phyloP scores from a whole-genome alignment of 192 early-diverging fungal species.

The Rhizophagus prolifer region DNA sequence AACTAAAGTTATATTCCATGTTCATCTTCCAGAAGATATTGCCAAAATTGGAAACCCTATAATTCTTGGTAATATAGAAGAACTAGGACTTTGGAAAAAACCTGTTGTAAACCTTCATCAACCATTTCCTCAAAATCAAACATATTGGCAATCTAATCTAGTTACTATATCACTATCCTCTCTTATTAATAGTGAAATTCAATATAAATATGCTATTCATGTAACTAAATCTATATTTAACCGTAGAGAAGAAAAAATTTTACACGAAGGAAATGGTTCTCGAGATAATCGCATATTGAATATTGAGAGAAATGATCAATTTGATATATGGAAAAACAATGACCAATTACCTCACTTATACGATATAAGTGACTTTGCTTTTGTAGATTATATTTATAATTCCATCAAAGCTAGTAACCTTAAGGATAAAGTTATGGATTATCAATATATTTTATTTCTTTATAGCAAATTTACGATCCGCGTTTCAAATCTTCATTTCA shows the following conservation, averaged over 20 bases:
- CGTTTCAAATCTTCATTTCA: not conserved
- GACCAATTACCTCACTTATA: not conserved
- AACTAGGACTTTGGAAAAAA: not conserved
- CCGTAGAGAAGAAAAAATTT: not conserved
- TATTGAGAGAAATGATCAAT: not conserved
- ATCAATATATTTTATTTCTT: not conserved
- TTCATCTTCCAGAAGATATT: not conserved
- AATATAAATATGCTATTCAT: not conserved
- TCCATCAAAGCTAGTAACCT: not conserved
- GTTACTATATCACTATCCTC: not conserved
- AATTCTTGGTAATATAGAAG: not conserved
- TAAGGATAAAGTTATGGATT: constrained; percentile 7
- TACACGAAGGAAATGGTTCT: not conserved
- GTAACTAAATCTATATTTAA: not conserved
- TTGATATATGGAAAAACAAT: not conserved
- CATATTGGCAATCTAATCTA: not conserved
- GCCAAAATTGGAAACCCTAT: not conserved
- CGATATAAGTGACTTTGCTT: not conserved
- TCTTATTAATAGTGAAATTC: not conserved
- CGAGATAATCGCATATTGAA: not conserved
- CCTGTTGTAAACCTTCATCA: not conserved
- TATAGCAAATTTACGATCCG: not conserved
- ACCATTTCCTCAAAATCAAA: not conserved
- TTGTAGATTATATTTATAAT: not conserved
- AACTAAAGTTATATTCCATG: not conserved